phyloP scores from a whole-genome alignment of 2,329 filamentous ascomycete genomes.

The Paraphaeosphaeria sporulosa region DNA sequence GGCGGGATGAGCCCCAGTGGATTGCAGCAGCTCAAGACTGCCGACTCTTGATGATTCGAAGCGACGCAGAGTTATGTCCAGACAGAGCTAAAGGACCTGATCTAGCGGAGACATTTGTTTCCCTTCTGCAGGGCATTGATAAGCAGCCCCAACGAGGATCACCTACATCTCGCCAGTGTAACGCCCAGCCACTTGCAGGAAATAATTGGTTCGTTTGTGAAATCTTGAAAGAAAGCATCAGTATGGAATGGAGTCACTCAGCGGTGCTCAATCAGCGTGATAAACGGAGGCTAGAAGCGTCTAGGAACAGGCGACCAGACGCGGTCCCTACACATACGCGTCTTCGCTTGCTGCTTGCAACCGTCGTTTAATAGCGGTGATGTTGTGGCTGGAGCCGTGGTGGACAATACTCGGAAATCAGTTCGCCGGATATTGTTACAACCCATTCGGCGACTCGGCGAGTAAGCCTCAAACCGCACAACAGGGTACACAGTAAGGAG shows the following conservation, averaged over 20 bases:
- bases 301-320: neutral
- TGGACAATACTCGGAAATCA: neutral
- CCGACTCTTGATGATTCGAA: neutral
- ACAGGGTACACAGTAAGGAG: constrained; percentile 10
- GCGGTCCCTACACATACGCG: neutral
- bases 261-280: constrained; percentile 3
- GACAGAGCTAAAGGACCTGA: neutral
- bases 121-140: constrained; percentile 26
- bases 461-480: constrained; percentile 14
- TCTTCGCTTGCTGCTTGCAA: constrained; percentile 2
- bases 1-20: constrained; percentile 5
- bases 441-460: constrained; percentile 20
- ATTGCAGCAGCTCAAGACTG: neutral
- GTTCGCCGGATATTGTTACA: constrained; percentile 5
- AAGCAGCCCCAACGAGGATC: constrained; percentile 30
- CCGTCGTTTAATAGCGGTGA: constrained; percentile 7
- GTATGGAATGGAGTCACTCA: constrained; percentile 22
- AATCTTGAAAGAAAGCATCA: constrained; percentile 16
- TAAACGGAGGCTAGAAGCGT: neutral
- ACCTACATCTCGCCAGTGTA: constrained; percentile 16
- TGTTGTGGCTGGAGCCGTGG: constrained; percentile 11
- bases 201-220: constrained; percentile 17
- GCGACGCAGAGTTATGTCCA: neutral
- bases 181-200: constrained; percentile 7
- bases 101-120: constrained; percentile 7